Conservation (phyloP, 305 asterid genomes). For the Fraxinus xanthoxyloides region DNA sequence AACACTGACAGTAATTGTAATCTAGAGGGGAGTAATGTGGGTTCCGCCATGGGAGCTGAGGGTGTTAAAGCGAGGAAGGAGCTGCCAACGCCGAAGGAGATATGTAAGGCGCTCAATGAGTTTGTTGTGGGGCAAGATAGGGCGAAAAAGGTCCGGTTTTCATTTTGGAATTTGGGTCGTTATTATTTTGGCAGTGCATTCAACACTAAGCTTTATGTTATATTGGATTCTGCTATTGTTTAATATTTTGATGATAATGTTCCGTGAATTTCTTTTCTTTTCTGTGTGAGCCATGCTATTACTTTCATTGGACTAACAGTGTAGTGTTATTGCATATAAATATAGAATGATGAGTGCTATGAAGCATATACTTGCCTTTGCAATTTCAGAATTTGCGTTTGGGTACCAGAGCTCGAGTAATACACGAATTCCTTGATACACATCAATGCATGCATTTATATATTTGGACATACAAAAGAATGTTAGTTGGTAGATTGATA, state of each 20-base stretch:
- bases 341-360: neutral
- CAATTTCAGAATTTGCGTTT: neutral
- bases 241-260: neutral
- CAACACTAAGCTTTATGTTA: neutral
- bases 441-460: neutral
- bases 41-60: conserved; percentile 27
- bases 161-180: neutral
- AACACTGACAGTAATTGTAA: conserved; percentile 19
- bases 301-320: conserved; percentile 10
- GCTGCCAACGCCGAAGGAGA: conserved; percentile 81
- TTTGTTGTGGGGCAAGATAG: conserved; percentile 81
- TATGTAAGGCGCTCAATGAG: conserved; percentile 66
- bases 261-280: neutral
- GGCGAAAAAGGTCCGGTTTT: conserved; percentile 68
- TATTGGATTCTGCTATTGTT: neutral
- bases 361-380: neutral
- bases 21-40: conserved; percentile 16
- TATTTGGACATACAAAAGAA: neutral
- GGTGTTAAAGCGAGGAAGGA: conserved; percentile 36
- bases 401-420: neutral
- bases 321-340: neutral
- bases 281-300: neutral
- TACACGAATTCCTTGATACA: neutral
- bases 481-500: neutral
- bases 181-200: neutral